These are phyloP conservation scores for Metarhizium album DNA, from an alignment of 2,329 filamentous ascomycete genomes.

Conservation along the genomic window DNA sequence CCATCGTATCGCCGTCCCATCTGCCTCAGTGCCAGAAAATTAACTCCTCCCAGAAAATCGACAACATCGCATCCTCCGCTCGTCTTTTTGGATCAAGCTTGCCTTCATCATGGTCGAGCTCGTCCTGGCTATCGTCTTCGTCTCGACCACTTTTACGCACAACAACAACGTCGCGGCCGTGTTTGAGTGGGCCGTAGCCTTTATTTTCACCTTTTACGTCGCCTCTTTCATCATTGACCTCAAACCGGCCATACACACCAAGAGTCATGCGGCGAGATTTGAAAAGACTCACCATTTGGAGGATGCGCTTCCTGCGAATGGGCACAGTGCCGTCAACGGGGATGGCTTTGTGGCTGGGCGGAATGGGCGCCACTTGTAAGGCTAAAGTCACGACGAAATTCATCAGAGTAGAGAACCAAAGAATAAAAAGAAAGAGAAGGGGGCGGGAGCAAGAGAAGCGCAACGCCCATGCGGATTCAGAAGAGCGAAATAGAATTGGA, in stretches of 20 bases:
- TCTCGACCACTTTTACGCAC: constrained; percentile 36
- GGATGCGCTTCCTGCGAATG: constrained; percentile 2
- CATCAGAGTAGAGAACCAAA: too few relatives aligned
- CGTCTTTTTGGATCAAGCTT: constrained; percentile 83
- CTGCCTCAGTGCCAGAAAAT: too few relatives aligned
- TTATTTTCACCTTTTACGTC: constrained; percentile 82
- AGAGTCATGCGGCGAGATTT: constrained; percentile 20
- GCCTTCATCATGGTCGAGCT: constrained; percentile 74
- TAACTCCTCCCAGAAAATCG: constrained; percentile 56
- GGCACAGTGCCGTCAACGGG: background rate
- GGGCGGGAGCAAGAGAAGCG: too few relatives aligned
- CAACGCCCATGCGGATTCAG: too few relatives aligned
- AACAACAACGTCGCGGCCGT: constrained; percentile 60
- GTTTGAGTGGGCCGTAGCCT: constrained; percentile 68
- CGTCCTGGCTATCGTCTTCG: constrained; percentile 63
- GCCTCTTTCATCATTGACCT: constrained; percentile 83
- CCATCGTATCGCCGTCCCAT: too few relatives aligned
- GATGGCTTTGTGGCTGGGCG: background rate
- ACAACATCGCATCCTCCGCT: constrained; percentile 59
- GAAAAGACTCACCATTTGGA: constrained; percentile 19
- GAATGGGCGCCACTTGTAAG: background rate
- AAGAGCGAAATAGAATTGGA: too few relatives aligned
- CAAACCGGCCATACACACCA: constrained; percentile 61
- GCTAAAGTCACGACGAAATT: too few relatives aligned
- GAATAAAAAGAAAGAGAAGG: background rate